Base-by-base conservation (phyloP, 129 eudicot species). In the Tagetes patula region DNA sequence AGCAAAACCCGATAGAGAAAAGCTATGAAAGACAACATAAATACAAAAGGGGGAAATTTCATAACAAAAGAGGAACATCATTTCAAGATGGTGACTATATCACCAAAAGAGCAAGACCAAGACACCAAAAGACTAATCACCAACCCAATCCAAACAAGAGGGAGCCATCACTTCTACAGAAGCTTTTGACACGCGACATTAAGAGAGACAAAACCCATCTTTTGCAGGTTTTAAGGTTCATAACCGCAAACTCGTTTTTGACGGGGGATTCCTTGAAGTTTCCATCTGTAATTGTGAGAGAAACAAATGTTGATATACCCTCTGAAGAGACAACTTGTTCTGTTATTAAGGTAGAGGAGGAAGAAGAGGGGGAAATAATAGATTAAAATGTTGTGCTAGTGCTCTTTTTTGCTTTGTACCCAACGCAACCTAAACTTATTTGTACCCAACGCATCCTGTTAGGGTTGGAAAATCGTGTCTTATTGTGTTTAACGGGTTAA, bases 151-250 rank as follows among this genome's bases (percentile, higher is more conserved):
- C 65, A 13, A 82, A 55, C 6, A 41, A 67, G 53, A 83, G 69
- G 61, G 86, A 90, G 71, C 89, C 91, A 5, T 81, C 96, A 8
- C 96, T 94, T 52, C 76, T 94, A 65, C 79, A 90, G 70, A 94
- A 88, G 86, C 98, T 94, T 72, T 62, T 94, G 38, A 83, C 82
- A 48, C 74, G 75, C 6, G 97, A 94, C 71, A 56, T 94, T 6
- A 83, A 77, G 65, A 81, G 95, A 81, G 98, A 90, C 67, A 88
- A 84, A 81, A 71, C 36, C 67, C 93, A 79, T 58, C 79, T 94
- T 62, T 64, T 90, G 81, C 98, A 90, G 86, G 92, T 82, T 20
- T 86, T 94, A 27, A 84, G 93, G 82, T 94, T 94, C 87, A 94
- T 94, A 82, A 85, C 72, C 38, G 77, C 74, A 70, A 94, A 94